phyloP scores from a whole-genome alignment of 1,139 yeast species.

The Tardiomyces blankii region DNA sequence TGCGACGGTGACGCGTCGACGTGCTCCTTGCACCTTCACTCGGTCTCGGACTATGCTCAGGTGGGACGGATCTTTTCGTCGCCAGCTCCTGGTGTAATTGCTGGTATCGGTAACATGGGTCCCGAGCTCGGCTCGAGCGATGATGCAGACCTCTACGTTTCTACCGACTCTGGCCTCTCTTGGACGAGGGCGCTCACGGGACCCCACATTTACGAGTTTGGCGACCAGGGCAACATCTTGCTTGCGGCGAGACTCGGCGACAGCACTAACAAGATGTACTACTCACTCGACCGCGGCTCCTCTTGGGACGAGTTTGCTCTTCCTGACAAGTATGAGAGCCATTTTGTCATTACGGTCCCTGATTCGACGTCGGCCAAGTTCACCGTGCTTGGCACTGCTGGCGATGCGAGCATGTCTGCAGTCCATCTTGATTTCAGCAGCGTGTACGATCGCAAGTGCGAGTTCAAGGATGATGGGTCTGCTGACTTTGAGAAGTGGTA shows the following conservation, averaged over 20 bases:
- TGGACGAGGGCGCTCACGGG: conserved; percentile 52
- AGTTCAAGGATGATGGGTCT: conserved; percentile 34
- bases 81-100: conserved; percentile 62
- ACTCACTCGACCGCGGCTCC: conserved; percentile 66
- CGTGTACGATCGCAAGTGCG: conserved; percentile 33
- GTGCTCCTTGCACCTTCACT: conserved; percentile 48
- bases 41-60: conserved; percentile 41
- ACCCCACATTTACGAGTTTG: conserved; percentile 52
- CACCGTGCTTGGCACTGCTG: conserved; percentile 39
- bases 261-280: conserved; percentile 25
- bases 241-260: conserved; percentile 42
- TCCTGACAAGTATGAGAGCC: conserved; percentile 38
- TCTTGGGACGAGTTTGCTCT: conserved; percentile 47
- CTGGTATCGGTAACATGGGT: conserved; percentile 35
- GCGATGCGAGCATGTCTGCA: conserved; percentile 18
- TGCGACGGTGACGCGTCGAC: conserved; percentile 25
- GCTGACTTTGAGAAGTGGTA: conserved; percentile 61
- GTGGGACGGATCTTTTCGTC: conserved; percentile 47
- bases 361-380: conserved; percentile 65
- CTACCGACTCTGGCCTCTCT: conserved; percentile 67
- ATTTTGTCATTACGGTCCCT: conserved; percentile 43
- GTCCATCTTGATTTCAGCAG: conserved; percentile 51
- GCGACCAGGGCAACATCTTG: conserved; percentile 72
- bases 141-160: conserved; percentile 37
- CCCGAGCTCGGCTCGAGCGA: conserved; percentile 14